Base-by-base conservation (phyloP, 164 flowering plant species). In the Chloranthus sessilifolius region DNA sequence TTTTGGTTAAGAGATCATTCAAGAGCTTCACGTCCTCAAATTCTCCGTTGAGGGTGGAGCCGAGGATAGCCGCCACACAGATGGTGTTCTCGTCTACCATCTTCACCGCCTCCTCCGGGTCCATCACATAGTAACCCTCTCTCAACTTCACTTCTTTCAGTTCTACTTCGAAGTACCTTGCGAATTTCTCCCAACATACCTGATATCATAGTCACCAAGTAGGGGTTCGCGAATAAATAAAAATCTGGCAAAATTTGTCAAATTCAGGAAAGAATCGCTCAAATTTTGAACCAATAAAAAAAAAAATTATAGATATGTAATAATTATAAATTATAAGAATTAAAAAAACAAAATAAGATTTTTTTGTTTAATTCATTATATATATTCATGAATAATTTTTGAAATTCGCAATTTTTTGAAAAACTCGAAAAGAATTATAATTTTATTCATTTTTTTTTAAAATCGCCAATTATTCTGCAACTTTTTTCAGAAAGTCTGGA, bases 21-120 rank as follows among this genome's bases (percentile, higher is more conserved):
- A 67, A 50, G 41, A 42, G 64, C 53, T 67, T 62, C 23, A 67
- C 67, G 33, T 62, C 71, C 25, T 67, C 71, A 36, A 67, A 67
- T 43, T 67, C 71, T 24, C 71, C 71, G 23, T 58, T 67, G 20
- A 67, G 64, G 21, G 71, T 67, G 4, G 71, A 67, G 23, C 71
- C 70, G 24, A 66, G 36, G 38, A 66, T 66, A 3, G 65, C 70
- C 3, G 70, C 70, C 6, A 66, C 70, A 47, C 77, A 73, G 10
- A 73, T 69, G 43, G 74, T 73, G 69, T 73, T 73, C 56, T 73
- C 77, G 37, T 73, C 77, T 36, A 69, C 77, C 69, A 73, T 44
- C 6, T 73, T 74, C 8, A 59, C 73, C 2, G 77, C 71, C 50
- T 66, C 61, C 30, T 5, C 53, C 2, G 71, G 71, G 59, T 66